Conservation (phyloP, 2,329 filamentous ascomycete species). For the Neurospora sp. region DNA sequence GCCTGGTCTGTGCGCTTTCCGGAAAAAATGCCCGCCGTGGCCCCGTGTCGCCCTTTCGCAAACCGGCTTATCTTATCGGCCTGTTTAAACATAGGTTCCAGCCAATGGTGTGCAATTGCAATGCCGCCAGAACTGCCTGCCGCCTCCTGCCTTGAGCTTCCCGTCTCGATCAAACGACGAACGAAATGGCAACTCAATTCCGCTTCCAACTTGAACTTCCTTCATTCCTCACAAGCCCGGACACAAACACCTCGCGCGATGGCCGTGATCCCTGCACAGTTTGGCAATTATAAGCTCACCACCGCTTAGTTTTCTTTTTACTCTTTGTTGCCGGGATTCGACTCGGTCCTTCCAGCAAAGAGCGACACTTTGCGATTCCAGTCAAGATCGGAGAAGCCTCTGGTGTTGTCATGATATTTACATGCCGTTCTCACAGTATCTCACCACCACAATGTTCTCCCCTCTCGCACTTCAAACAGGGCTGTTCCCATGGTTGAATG, state of each 20-base stretch:
- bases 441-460: not conserved
- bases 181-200: not conserved
- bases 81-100: too few relatives aligned
- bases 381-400: not conserved
- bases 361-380: not conserved
- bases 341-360: not conserved
- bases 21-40: constrained; percentile 11
- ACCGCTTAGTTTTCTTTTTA: not conserved
- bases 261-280: not conserved
- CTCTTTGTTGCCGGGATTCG: not conserved
- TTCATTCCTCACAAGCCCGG: not conserved
- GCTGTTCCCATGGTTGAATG: not conserved
- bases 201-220: not conserved
- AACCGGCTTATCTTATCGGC: constrained; percentile 3
- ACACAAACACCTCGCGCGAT: not conserved
- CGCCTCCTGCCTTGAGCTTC: not conserved
- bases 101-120: not conserved
- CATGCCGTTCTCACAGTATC: not conserved
- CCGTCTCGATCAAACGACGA: not conserved
- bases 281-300: not conserved
- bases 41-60: constrained; percentile 11
- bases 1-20: constrained; percentile 14
- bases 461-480: not conserved
- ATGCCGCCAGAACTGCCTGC: not conserved
- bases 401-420: not conserved